Base-by-base conservation (phyloP, 2,329 filamentous ascomycete species). In the Alternaria brassicae region DNA sequence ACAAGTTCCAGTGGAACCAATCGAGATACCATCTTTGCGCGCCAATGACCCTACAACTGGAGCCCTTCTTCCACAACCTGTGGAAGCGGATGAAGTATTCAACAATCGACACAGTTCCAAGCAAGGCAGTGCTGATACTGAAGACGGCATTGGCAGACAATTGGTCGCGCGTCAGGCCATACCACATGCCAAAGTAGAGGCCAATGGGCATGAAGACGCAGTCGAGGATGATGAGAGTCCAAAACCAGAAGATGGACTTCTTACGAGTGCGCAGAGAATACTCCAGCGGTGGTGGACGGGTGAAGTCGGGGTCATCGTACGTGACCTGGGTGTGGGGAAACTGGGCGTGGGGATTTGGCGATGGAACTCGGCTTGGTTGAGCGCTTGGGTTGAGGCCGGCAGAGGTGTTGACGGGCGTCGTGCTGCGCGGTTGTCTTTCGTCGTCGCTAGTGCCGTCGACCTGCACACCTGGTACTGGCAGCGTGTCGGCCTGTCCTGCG, bases 111-210 rank as follows among this genome's bases (percentile, higher is more conserved):
- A 84, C 81, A 36, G 81, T 83, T 25, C 84, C 84, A 1, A 86
- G 76, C 23, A 82, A 74, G 1, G 81, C 83, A 1, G 84, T 85
- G 63, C 84, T 84, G 63, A 86, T 85, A 62, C 80, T 82, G 74
- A 85, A 85, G 66, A 84, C 78, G 34, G 81, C 79, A 50, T 84
- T 84, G 42, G 81, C 80, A 0, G 79, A 81, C 30, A 88, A 70
- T 56, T 76, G 67, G 25, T 75, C 73, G 27, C 73, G 61, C 61
- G 79, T 76, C 9, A 85, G 84, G 62, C 80, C 81, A 63, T 88
- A 88, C 84, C 84, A 87, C 36, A 89, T 78, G 48, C 82, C 80
- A 78, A 85, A 89, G 76, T 88, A 89, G 2, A 89, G 78, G 3
- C 80, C 82, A 58, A 88, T 80, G 17, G 86, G 86, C 75, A 87